Percentiles rank a stretch among this genome's conserved stretches.
phyloP scores from a whole-genome alignment of 73 alveolate genomes.

The Tetrahymena borealis region DNA sequence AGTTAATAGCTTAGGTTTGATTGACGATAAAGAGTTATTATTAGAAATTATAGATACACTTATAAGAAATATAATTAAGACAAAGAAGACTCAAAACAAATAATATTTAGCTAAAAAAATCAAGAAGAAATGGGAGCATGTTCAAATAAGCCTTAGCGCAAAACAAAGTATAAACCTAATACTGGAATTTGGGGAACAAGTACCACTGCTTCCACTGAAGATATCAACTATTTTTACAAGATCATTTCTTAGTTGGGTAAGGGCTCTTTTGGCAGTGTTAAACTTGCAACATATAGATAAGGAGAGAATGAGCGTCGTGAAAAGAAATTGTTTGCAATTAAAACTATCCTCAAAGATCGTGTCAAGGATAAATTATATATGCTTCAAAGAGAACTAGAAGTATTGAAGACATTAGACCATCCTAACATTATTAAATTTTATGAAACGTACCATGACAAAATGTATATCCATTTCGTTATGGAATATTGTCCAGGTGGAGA shows the following conservation, averaged over 20 bases:
- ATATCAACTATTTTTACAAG: conserved; percentile 50
- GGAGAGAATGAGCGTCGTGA: conserved; percentile 16
- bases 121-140: neutral
- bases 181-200: neutral
- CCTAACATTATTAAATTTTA: conserved; percentile 69
- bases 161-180: neutral
- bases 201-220: neutral
- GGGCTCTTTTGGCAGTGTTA: conserved; percentile 93
- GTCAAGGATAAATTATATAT: conserved; percentile 33
- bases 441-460: conserved; percentile 69
- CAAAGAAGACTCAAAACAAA: too few relatives aligned
- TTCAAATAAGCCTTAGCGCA: neutral
- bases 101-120: neutral
- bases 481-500: conserved; percentile 74
- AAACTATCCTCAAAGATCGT: conserved; percentile 30
- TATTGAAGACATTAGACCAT: conserved; percentile 63
- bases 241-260: conserved; percentile 82
- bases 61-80: neutral
- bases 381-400: conserved; percentile 54
- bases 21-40: too few relatives aligned
- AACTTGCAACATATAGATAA: conserved; percentile 50
- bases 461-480: conserved; percentile 61
- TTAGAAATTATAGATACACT: too few relatives aligned
- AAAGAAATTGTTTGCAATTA: conserved; percentile 21
- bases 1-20: neutral